Conservation (phyloP, 495 filamentous ascomycete species). For the Penicillium goetzii region DNA sequence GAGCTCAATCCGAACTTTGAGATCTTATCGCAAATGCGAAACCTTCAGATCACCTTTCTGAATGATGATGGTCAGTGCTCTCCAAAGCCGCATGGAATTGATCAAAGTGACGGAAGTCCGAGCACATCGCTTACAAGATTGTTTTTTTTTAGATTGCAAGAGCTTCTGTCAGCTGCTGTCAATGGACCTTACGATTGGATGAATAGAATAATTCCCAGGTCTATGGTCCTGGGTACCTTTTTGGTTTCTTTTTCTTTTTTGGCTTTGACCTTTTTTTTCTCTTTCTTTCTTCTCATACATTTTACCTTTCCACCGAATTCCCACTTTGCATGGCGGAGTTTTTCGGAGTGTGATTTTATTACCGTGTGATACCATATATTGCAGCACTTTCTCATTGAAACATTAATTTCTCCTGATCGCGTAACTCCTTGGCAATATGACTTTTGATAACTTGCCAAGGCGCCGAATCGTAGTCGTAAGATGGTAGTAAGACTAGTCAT, state of each 20-base stretch:
- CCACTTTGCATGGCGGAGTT: constrained; percentile 31
- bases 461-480: neutral
- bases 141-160: constrained; percentile 23
- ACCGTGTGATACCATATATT: constrained; percentile 19
- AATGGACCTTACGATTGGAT: constrained; percentile 36
- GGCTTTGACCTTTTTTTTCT: constrained; percentile 7
- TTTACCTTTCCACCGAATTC: constrained; percentile 7
- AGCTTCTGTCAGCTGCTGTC: constrained; percentile 34
- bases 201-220: constrained; percentile 13
- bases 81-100: neutral
- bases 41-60: constrained; percentile 45
- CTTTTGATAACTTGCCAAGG: neutral
- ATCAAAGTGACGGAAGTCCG: constrained; percentile 3
- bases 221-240: constrained; percentile 1
- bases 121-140: constrained; percentile 11
- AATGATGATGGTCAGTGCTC: constrained; percentile 46
- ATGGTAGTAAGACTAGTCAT: neutral
- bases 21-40: constrained; percentile 46
- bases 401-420: neutral
- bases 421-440: neutral
- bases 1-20: constrained; percentile 51
- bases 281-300: constrained; percentile 3
- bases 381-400: constrained; percentile 1
- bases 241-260: constrained; percentile 8
- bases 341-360: constrained; percentile 9